Conservation (phyloP, 768 basidiomycete species). For the Trametes meyenii region DNA sequence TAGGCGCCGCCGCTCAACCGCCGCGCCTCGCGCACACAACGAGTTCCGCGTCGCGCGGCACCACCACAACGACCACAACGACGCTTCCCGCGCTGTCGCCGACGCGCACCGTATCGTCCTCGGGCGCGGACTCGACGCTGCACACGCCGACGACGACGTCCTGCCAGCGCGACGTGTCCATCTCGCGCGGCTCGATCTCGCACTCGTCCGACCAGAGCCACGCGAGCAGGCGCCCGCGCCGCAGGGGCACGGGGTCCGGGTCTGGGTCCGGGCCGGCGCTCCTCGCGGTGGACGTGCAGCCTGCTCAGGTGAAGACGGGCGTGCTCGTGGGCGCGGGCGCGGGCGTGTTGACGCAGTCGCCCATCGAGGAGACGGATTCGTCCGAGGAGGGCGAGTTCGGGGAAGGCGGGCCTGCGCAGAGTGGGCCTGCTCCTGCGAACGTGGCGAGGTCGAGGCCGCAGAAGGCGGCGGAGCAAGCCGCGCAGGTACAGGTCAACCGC, state of each 20-base stretch:
- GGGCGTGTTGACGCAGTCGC: slow-evolving; percentile 10
- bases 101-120: slow-evolving; percentile 28
- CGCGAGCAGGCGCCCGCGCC: not conserved
- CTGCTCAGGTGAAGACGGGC: not conserved
- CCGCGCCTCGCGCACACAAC: slow-evolving; percentile 11
- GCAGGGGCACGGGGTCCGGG: not conserved
- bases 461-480: slow-evolving; percentile 18
- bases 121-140: slow-evolving; percentile 23
- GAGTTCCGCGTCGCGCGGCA: slow-evolving; percentile 10
- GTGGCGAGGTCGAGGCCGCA: not conserved
- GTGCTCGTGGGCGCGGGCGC: not conserved
- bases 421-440: not conserved
- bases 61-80: not conserved
- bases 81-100: slow-evolving; percentile 32
- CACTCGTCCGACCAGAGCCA: slow-evolving; percentile 18
- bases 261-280: too few species aligned
- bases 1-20: not conserved
- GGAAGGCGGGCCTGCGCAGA: not conserved
- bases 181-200: slow-evolving; percentile 19
- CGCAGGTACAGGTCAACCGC: slow-evolving; percentile 28
- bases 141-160: slow-evolving; percentile 28
- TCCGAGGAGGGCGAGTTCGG: slow-evolving; percentile 11
- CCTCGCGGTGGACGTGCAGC: not conserved
- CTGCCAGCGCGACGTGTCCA: slow-evolving; percentile 13
- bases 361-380: slow-evolving; percentile 21